Evolutionary conservation across 139 green algal species (phyloP).

Genomic region (Pleodorina starrii): DNA sequence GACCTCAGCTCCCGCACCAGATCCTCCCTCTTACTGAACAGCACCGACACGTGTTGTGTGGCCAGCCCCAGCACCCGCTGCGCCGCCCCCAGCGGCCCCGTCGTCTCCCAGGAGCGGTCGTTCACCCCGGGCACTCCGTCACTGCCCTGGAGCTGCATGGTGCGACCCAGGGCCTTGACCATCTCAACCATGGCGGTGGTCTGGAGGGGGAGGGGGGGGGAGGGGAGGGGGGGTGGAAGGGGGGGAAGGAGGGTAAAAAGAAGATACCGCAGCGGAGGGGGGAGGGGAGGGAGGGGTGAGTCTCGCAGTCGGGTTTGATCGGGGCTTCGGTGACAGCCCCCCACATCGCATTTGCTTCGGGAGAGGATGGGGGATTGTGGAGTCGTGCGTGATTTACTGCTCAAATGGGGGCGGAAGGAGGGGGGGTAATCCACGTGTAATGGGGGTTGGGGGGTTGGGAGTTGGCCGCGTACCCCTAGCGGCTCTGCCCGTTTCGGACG

Average conservation of each 20-base stretch:
- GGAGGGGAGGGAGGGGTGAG: too few relatives aligned
- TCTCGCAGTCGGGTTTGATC: too few relatives aligned
- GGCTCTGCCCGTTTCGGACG: too few relatives aligned
- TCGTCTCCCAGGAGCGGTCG: slow-evolving; percentile 14
- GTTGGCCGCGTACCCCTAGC: too few relatives aligned
- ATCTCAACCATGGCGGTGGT: slow-evolving; percentile 6
- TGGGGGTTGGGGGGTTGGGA: too few relatives aligned
- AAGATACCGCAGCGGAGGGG: not conserved
- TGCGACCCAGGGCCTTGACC: slow-evolving; percentile 36
- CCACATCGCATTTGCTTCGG: too few relatives aligned
- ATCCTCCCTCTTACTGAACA: slow-evolving; percentile 22
- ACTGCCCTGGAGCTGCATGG: slow-evolving; percentile 32
- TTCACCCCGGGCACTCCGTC: slow-evolving; percentile 4
- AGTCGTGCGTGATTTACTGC: too few relatives aligned
- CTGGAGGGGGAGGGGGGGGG: not conserved
- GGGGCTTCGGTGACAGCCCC: too few relatives aligned
- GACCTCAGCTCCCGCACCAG: not conserved
- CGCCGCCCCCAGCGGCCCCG: slow-evolving; percentile 30
- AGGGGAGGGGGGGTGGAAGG: not conserved
- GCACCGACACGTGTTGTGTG: slow-evolving; percentile 19
- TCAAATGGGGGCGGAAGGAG: too few relatives aligned
- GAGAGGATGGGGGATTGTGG: too few relatives aligned
- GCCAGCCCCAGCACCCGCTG: slow-evolving; percentile 29
- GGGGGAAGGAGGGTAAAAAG: not conserved
- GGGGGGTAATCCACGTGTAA: too few relatives aligned